Base-by-base conservation (phyloP, 495 filamentous ascomycete species). In the Penicillium herquei region DNA sequence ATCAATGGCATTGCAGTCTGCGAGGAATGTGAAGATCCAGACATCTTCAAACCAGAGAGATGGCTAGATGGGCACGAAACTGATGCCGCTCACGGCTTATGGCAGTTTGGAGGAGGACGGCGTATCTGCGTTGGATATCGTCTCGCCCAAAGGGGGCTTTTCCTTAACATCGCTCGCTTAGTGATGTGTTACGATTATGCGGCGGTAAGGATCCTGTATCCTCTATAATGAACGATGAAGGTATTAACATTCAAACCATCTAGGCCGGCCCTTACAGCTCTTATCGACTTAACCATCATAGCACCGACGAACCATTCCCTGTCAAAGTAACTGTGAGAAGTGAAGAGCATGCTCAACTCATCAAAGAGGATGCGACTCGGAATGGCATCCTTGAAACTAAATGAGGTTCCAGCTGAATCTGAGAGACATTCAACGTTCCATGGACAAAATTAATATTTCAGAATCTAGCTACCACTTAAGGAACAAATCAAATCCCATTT, bases 81-180 rank as follows among this genome's bases (percentile, higher is more conserved):
- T 7, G 65, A 73, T 44, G 32, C 58, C 3, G 55, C 66, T 7
- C 67, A 71, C 55, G 72, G 65, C 21, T 67, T 73, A 10, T 75
- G 69, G 67, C 49, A 61, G 18, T 74, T 78, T 64, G 69, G 77
- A 16, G 63, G 72, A 11, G 75, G 75, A 3, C 65, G 76, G 10
- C 69, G 77, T 16, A 66, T 78, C 12, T 80, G 78, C 51, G 74
- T 79, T 6, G 78, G 75, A 0, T 80, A 73, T 34, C 64, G 73
- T 45, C 40, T 81, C 13, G 78, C 75, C 3, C 65, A 75, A 44
- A 62, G 65, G 31, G 66, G 62, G 9, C 56, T 81, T 30, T 82
- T 77, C 52, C 59, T 81, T 31, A 70, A 65, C 39, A 59, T 76
- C 52, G 70, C 79, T 10, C 66, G 79, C 0, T 39, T 81, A 21